These are phyloP conservation scores for Podaxis mareebaensis DNA, from an alignment of 768 basidiomycete species.

Conservation along the genomic window DNA sequence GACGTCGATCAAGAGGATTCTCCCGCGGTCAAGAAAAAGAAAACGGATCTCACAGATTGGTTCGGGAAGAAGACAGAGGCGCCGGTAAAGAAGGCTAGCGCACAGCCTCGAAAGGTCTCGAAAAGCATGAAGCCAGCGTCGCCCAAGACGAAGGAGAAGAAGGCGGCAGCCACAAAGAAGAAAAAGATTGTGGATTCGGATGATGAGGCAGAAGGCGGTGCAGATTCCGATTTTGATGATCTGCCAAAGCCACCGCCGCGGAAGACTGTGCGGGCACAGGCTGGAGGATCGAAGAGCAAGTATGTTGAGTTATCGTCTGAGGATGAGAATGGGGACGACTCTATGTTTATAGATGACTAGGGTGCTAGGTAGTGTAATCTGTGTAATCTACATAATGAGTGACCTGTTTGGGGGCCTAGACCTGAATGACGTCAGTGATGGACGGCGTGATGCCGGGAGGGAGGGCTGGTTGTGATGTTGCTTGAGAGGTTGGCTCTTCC, in stretches of 20 bases:
- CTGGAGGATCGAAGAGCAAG: slow-evolving; percentile 55
- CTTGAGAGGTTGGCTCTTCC: slow-evolving; percentile 14
- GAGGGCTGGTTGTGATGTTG: not conserved
- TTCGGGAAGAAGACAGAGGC: slow-evolving; percentile 47
- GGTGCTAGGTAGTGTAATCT: slow-evolving; percentile 2
- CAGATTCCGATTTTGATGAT: slow-evolving; percentile 21
- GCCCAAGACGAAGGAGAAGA: slow-evolving; percentile 49
- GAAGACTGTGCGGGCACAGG: slow-evolving; percentile 41
- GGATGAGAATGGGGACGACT: slow-evolving; percentile 42
- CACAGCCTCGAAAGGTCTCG: slow-evolving; percentile 46
- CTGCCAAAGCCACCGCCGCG: slow-evolving; percentile 43
- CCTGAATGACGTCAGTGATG: slow-evolving; percentile 18
- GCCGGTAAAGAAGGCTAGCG: slow-evolving; percentile 34
- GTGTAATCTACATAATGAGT: not conserved
- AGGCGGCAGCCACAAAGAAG: slow-evolving; percentile 39
- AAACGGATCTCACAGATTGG: slow-evolving; percentile 56
- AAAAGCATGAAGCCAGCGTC: slow-evolving; percentile 62
- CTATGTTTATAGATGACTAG: slow-evolving; percentile 46
- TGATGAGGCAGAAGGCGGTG: slow-evolving; percentile 48
- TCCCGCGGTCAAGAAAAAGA: slow-evolving; percentile 57
- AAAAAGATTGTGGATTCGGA: slow-evolving; percentile 38
- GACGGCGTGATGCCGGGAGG: slow-evolving; percentile 1
- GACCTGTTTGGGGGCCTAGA: not conserved
- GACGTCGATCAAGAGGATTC: slow-evolving; percentile 35
- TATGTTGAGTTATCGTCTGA: slow-evolving; percentile 64